Base-by-base conservation (phyloP, 78 protist genomes). In the Dictyostelium intermedium region DNA sequence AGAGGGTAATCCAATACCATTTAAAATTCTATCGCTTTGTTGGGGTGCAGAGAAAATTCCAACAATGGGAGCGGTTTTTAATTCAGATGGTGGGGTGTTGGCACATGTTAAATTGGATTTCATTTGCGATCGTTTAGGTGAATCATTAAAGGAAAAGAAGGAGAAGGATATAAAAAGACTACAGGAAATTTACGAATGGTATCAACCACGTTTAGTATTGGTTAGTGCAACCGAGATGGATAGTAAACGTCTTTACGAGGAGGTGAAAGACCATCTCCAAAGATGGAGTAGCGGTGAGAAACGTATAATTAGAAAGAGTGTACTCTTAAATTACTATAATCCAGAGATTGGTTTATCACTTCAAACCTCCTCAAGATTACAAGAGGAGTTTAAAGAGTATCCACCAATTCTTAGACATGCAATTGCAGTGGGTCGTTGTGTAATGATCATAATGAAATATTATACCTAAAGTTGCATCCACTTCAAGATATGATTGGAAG, bases 401-500 rank as follows among this genome's bases (percentile, higher is more conserved):
- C 79, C 96, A 30, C 61, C 85, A 10, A 66, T 84, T 16, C 30
- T 84, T 27, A 92, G 61, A 70, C 91, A 86, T 27, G 91, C 96
- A 0, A 61, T 92, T 27, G 66, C 92, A 0, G 81, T 84, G n/a
- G 96, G 86, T 30, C 63, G 96, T 32, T 92, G 14, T 91, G 95
- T n/a, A 83, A 43, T 5, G 95, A 83, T 37, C 35, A 61, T 0
- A 84, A 70, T 56, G 95, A 92, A 14, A 78, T 92, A 0, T n/a
- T 92, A 13, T 92, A 78, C 30, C 76, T 92, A 8, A 92, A 92
- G 45, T 60, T 92, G 8, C 84, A 84, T 82, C 92, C 91, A 39
- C 86, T 92, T 6, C 96, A 92, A 84, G 96, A 82, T 25, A 92
- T 92, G 91, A 82, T 92, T 74, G 82, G 87, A 80, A 82, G 63